Conservation (phyloP, 371 early-diverging fungal genomes). For the Mortierella sp. region DNA sequence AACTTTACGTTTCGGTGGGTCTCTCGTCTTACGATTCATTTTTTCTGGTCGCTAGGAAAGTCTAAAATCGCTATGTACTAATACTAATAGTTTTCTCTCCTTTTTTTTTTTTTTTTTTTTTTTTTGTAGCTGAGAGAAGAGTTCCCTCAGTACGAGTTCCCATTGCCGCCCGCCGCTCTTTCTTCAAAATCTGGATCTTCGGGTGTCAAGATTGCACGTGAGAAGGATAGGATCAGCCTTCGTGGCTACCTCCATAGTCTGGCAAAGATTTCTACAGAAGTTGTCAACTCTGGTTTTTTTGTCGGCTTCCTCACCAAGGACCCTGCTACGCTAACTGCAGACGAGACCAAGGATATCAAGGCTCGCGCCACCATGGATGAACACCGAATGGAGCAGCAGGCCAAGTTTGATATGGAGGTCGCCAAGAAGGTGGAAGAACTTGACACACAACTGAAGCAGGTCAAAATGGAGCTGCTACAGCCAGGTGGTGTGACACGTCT, state of each 20-base stretch:
- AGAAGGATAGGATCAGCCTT: conserved; percentile 69
- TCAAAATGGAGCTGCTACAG: conserved; percentile 66
- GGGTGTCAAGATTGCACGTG: conserved; percentile 48
- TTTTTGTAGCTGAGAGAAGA: conserved; percentile 35
- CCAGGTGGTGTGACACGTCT: conserved; percentile 58
- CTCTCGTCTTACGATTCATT: not conserved
- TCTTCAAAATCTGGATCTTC: conserved; percentile 40
- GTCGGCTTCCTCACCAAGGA: conserved; percentile 63
- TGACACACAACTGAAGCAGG: conserved; percentile 62
- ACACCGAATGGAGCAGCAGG: conserved; percentile 62
- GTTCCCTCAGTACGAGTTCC: conserved; percentile 44
- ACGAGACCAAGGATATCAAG: conserved; percentile 61
- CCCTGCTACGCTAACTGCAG: conserved; percentile 58
- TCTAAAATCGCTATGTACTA: too few relatives aligned
- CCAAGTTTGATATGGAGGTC: conserved; percentile 62
- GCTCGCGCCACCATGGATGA: conserved; percentile 59
- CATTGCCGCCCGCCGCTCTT: conserved; percentile 36
- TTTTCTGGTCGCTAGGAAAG: not conserved
- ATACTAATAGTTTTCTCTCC: too few relatives aligned
- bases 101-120: not conserved
- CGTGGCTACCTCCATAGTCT: conserved; percentile 65
- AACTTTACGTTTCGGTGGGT: conserved; percentile 36
- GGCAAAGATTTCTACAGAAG: conserved; percentile 57
- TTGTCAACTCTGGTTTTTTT: conserved; percentile 58
- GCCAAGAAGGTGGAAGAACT: conserved; percentile 66